Evolutionary conservation across 495 filamentous ascomycete genomes (phyloP).

Genomic region (Hypoxylon lienhwacheense): DNA sequence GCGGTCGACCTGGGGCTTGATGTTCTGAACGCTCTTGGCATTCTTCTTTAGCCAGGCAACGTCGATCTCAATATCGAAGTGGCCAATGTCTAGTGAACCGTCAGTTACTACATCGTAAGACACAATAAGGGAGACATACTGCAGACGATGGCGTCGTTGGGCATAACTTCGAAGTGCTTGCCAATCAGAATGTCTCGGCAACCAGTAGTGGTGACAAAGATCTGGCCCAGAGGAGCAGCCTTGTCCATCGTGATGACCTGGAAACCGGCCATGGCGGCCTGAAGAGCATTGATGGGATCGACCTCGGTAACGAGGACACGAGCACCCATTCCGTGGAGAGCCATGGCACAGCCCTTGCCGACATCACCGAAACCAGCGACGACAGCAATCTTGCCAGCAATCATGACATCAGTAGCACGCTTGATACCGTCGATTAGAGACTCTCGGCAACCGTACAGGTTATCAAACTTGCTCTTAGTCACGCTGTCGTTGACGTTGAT

Average conservation of each 20-base stretch:
- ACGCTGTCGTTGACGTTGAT: constrained; percentile 99
- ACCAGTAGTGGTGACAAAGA: constrained; percentile 99
- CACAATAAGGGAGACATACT: constrained; percentile 60
- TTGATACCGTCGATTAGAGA: constrained; percentile 99
- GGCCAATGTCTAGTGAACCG: constrained; percentile 77
- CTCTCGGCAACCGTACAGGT: constrained; percentile 98
- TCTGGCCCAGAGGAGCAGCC: constrained; percentile 83
- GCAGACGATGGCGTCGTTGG: constrained; percentile 98
- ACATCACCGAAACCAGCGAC: constrained; percentile 99
- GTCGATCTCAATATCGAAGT: constrained; percentile 99
- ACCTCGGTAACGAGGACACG: constrained; percentile 96
- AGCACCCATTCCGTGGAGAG: constrained; percentile 94
- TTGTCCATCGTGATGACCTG: constrained; percentile 98
- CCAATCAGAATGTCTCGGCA: constrained; percentile 96
- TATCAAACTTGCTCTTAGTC: constrained; percentile 99
- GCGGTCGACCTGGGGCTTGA: constrained; percentile 99
- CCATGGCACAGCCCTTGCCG: constrained; percentile 96
- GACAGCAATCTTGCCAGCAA: constrained; percentile 96
- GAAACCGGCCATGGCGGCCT: constrained; percentile 96
- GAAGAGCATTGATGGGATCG: constrained; percentile 99
- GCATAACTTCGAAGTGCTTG: constrained; percentile 94
- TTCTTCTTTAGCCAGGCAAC: constrained; percentile 99
- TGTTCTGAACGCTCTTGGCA: constrained; percentile 85
- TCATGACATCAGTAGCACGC: constrained; percentile 99
- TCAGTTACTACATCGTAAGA: constrained; percentile 13